Percentiles rank a stretch among this genome's conserved stretches.
Evolutionary conservation across 163 green algal species (phyloP).

Genomic region (Scenedesmus sp.): DNA sequence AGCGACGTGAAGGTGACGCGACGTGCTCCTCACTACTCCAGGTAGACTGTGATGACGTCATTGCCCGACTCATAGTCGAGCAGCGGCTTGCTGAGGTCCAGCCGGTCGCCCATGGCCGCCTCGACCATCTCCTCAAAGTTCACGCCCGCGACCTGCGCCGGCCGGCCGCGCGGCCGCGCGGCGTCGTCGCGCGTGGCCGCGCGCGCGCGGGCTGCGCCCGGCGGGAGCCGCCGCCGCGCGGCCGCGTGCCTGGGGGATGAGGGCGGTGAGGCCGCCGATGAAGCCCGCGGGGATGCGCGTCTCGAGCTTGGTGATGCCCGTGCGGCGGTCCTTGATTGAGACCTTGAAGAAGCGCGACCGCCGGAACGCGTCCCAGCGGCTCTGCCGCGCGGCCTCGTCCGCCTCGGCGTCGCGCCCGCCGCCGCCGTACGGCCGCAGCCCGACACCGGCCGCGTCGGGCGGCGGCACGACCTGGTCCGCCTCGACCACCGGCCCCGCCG

Average conservation of each 20-base stretch:
- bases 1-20: too few relatives aligned
- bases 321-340: slow-evolving; percentile 34
- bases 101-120: slow-evolving; percentile 29
- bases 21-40: slow-evolving; percentile 22
- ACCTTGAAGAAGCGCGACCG: slow-evolving; percentile 40
- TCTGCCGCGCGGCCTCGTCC: slow-evolving; percentile 3
- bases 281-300: slow-evolving; percentile 45
- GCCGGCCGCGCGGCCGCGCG: too few relatives aligned
- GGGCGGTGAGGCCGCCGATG: slow-evolving; percentile 13
- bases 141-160: slow-evolving; percentile 19
- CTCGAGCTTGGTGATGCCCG: slow-evolving; percentile 43
- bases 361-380: slow-evolving; percentile 32
- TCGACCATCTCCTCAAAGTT: slow-evolving; percentile 47
- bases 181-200: neutral
- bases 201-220: too few relatives aligned
- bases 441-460: too few relatives aligned
- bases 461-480: slow-evolving; percentile 78
- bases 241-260: slow-evolving; percentile 41
- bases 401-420: too few relatives aligned
- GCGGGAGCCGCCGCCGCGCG: too few relatives aligned
- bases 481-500: slow-evolving; percentile 25
- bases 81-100: slow-evolving; percentile 39
- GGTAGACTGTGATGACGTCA: slow-evolving; percentile 28
- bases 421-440: too few relatives aligned
- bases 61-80: slow-evolving; percentile 36